These are phyloP conservation scores for Nemophila menziesii DNA, from an alignment of 257 asterid genomes.

Conservation along the genomic window DNA sequence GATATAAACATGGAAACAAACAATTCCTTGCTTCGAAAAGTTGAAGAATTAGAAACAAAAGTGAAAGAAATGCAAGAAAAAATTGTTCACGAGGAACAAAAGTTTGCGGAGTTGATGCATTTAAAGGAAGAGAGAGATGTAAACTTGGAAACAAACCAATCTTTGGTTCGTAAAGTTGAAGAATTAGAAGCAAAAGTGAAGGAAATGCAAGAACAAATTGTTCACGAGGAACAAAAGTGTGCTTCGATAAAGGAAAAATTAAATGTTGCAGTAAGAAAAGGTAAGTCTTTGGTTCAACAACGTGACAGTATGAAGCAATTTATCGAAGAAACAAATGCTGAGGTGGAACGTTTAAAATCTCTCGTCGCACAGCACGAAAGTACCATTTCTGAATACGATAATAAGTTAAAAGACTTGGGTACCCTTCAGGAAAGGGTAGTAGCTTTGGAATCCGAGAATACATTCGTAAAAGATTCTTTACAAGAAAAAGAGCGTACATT, in stretches of 20 bases:
- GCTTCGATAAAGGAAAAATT: slow-evolving; percentile 80
- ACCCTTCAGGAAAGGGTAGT: slow-evolving; percentile 41
- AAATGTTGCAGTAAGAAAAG: slow-evolving; percentile 83
- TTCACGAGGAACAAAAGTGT: slow-evolving; percentile 69
- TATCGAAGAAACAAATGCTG: slow-evolving; percentile 55
- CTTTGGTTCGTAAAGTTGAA: slow-evolving; percentile 44
- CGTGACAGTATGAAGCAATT: slow-evolving; percentile 77
- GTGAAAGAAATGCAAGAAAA: slow-evolving; percentile 56
- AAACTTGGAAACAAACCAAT: slow-evolving; percentile 27
- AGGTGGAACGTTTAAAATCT: slow-evolving; percentile 49
- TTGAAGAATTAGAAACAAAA: slow-evolving; percentile 43
- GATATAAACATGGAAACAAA: slow-evolving; percentile 28
- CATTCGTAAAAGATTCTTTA: slow-evolving; percentile 44
- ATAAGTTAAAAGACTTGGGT: slow-evolving; percentile 37
- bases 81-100: slow-evolving; percentile 62
- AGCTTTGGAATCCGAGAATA: slow-evolving; percentile 54
- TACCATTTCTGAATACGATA: slow-evolving; percentile 45
- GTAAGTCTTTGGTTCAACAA: slow-evolving; percentile 85
- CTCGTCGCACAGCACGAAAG: slow-evolving; percentile 33
- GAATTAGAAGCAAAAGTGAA: slow-evolving; percentile 40
- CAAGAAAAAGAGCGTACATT: slow-evolving; percentile 43
- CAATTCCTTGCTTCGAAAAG: slow-evolving; percentile 39
- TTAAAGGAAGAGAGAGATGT: slow-evolving; percentile 69
- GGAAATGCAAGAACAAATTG: slow-evolving; percentile 56
- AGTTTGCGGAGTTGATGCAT: slow-evolving; percentile 30